Conservation (phyloP, 148 eudicot genomes). For the Talinum fruticosum region DNA sequence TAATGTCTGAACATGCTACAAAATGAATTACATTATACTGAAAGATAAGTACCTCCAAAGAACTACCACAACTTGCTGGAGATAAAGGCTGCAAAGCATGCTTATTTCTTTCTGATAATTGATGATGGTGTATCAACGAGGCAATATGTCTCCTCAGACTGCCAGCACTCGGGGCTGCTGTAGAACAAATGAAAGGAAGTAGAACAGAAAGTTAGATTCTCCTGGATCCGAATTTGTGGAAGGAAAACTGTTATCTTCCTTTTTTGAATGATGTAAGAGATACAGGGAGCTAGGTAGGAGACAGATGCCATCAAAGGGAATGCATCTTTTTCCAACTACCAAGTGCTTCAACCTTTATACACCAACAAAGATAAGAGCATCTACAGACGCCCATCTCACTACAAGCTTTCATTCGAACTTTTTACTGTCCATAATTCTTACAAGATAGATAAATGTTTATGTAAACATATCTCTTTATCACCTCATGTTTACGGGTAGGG, state of each 20-base stretch:
- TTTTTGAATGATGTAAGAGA: background rate
- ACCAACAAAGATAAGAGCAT: background rate
- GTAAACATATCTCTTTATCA: no score
- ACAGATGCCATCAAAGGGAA: background rate
- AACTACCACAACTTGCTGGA: constrained; percentile 87
- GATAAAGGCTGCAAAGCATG: constrained; percentile 73
- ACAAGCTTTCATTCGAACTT: no score
- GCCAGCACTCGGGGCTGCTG: constrained; percentile 70
- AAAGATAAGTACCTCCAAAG: constrained; percentile 69
- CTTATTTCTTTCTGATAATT: constrained; percentile 45
- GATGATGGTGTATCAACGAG: constrained; percentile 79
- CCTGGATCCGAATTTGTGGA: background rate
- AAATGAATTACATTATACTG: background rate
- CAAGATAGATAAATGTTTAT: no score
- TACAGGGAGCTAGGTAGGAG: background rate
- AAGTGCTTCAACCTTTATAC: background rate
- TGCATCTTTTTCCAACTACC: background rate
- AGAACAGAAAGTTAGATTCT: background rate
- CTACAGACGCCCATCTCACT: background rate
- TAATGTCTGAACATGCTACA: background rate
- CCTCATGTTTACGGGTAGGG: no score
- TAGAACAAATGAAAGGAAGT: background rate
- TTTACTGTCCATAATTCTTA: no score
- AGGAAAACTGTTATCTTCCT: background rate
- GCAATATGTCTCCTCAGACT: constrained; percentile 82